Evolutionary conservation across 305 asterid species (phyloP).

Genomic region (Fraxinus dipetala): DNA sequence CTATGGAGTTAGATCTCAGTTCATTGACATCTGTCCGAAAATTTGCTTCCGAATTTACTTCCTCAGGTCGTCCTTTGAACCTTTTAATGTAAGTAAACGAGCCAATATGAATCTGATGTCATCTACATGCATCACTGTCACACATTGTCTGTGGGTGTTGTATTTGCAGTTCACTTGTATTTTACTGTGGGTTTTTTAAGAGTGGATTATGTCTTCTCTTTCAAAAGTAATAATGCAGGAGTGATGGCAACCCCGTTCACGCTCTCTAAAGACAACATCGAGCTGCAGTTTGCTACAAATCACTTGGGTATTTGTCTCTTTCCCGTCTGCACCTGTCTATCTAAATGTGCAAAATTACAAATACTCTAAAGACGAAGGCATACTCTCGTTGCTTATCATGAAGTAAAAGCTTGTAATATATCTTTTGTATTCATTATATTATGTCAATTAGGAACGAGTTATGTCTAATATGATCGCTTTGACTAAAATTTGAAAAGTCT

Average conservation of each 20-base stretch:
- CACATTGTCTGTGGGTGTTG: not conserved
- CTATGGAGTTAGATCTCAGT: conserved; percentile 74
- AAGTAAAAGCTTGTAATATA: not conserved
- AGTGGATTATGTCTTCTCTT: conserved; percentile 16
- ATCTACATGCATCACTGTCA: not conserved
- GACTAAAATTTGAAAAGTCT: not conserved
- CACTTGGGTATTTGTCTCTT: conserved; percentile 54
- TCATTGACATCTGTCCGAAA: conserved; percentile 64
- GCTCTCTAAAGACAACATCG: conserved; percentile 76
- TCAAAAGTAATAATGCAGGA: conserved; percentile 79
- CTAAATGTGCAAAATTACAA: not conserved
- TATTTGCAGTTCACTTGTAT: not conserved
- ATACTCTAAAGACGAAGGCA: not conserved
- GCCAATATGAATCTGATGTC: not conserved
- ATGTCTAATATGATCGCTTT: not conserved
- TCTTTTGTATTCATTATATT: not conserved
- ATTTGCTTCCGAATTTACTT: conserved; percentile 60
- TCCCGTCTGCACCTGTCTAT: not conserved
- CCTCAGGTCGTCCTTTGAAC: conserved; percentile 62
- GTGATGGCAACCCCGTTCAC: conserved; percentile 57
- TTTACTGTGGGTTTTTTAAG: not conserved
- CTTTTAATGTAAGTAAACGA: conserved; percentile 59
- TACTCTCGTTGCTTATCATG: not conserved
- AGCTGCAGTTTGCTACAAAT: conserved; percentile 83
- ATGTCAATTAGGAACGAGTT: not conserved